Evolutionary conservation across 75 land plant genomes (phyloP), one percentile per base, ranked within the genome.

Genomic region (Isoetes taiwanensis): DNA sequence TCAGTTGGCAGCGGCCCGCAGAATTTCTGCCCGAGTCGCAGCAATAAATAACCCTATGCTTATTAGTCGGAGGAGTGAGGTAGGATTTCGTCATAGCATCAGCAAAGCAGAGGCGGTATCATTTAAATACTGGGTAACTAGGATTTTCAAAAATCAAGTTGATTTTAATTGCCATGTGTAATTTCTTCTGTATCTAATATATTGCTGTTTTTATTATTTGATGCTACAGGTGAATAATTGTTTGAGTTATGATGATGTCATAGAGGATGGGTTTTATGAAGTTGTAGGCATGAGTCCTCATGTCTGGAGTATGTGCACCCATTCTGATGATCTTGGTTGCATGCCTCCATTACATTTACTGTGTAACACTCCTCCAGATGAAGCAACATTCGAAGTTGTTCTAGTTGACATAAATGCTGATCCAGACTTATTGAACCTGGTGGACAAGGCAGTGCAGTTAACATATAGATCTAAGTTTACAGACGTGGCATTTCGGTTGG

Each of bases 251-350:
- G 89, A 87, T 65, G 97, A 91, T 75, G 79, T 76, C 65, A 80
- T 87, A 43, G 53, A 84, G 62, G 95, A 91, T 73, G 97, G 95
- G 14, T 91, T 91, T 62, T 91, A 91, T 62, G 97, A 91, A 59
- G 61, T 91, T 0, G 86, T 81, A 77, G 97, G 97, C 17, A 56
- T 91, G 55, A 42, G 69, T 34, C 69, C 69, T 21, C 58, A 66
- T 73, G 58, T 65, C 50, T 30, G 85, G 69, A 30, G 70, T 78
- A 56, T 64, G 72, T 46, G 64, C 80, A 64, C 77, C 63, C 56
- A 83, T 57, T 60, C 54, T 4, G 43, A 56, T 37, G 69, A 66
- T 37, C 69, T 56, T 24, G 69, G 69, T 1, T 63, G 67, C 56
- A 86, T 91, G 89, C 97, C 97, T 65, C 78, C 95, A 12, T 71